phyloP scores from a whole-genome alignment of 495 filamentous ascomycete species.

The Chaetomidium leptoderma region DNA sequence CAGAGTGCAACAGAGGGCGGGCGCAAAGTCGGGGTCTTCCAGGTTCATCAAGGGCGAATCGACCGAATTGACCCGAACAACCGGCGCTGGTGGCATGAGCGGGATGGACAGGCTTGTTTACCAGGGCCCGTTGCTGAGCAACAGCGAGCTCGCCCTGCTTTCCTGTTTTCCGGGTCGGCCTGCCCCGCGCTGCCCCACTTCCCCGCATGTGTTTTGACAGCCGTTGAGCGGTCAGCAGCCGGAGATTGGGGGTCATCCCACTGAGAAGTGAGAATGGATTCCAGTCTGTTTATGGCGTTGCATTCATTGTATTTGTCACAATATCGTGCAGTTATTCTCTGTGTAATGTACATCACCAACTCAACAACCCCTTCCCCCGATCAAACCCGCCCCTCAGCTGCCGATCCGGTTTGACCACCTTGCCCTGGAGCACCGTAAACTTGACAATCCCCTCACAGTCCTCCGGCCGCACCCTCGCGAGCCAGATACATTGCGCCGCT shows the following conservation, averaged over 20 bases:
- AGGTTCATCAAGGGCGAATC: not conserved
- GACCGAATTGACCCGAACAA: not conserved
- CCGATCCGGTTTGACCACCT: conserved; percentile 78
- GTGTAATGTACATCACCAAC: conserved; percentile 84
- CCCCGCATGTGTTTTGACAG: conserved; percentile 1
- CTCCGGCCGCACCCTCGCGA: conserved; percentile 81
- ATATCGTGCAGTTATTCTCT: no score
- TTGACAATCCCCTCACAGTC: conserved; percentile 91
- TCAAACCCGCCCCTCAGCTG: conserved; percentile 92
- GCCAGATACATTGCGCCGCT: conserved; percentile 88
- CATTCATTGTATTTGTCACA: no score
- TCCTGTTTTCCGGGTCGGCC: not conserved
- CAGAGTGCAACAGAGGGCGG: not conserved
- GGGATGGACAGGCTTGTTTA: conserved; percentile 2
- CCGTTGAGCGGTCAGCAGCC: conserved; percentile 6
- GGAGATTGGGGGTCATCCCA: no score
- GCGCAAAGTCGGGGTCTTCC: conserved; percentile 3
- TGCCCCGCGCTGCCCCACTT: conserved; percentile 5
- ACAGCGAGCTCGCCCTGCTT: not conserved
- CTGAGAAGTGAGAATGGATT: no score
- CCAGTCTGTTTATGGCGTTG: no score
- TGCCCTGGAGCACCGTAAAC: conserved; percentile 87
- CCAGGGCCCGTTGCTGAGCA: conserved; percentile 10
- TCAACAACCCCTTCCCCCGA: conserved; percentile 68
- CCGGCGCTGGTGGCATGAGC: not conserved